phyloP scores from a whole-genome alignment of 2,329 filamentous ascomycete genomes.

The Aspergillus oerlinghausenensis region DNA sequence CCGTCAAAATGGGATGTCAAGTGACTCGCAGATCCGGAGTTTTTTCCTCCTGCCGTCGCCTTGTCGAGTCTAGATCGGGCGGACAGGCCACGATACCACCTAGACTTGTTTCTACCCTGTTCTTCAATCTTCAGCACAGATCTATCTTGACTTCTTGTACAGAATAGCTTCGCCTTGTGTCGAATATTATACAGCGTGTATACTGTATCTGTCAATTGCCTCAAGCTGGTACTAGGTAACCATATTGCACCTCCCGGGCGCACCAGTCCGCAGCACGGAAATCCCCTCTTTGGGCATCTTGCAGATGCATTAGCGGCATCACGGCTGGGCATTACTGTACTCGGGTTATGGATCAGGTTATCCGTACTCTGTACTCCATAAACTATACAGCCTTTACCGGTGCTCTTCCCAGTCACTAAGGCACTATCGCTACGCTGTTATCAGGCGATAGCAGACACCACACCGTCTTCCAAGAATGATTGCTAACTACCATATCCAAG shows the following conservation, averaged over 20 bases:
- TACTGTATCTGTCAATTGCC: background rate
- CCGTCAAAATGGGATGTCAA: background rate
- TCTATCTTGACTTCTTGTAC: background rate
- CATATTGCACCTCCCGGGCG: background rate
- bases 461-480: background rate
- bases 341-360: background rate
- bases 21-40: constrained; percentile 1
- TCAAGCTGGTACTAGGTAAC: too few species aligned
- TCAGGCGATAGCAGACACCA: background rate
- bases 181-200: background rate
- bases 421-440: background rate
- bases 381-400: background rate
- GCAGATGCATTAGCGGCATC: background rate
- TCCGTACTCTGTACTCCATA: too few species aligned
- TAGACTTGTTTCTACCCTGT: background rate
- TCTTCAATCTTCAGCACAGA: background rate
- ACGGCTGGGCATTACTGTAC: background rate
- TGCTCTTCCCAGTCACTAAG: background rate
- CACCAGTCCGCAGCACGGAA: background rate
- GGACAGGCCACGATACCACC: background rate
- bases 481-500: background rate
- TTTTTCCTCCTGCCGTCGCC: background rate
- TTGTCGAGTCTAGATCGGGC: background rate
- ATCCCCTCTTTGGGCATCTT: background rate
- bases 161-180: background rate